Conservation (phyloP, 306 rosid genomes). For the Styphnolobium japonicum region DNA sequence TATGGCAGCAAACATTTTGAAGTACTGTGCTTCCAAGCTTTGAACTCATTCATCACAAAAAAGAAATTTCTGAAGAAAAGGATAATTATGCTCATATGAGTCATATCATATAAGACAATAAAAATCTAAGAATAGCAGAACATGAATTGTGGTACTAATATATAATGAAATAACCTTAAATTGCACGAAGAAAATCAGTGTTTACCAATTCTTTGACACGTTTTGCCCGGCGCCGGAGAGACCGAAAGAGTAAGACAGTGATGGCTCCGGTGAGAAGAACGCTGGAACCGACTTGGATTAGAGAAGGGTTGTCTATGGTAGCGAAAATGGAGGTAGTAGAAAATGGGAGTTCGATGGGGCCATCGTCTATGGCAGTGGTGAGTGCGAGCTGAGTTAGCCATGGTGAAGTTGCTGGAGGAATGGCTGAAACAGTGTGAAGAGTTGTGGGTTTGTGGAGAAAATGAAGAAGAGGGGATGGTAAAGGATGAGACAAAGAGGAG, state of each 20-base stretch:
- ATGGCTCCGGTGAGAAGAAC: constrained; percentile 64
- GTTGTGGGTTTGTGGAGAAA: constrained; percentile 29
- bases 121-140: background rate
- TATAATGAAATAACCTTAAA: background rate
- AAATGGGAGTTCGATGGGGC: constrained; percentile 45
- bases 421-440: constrained; percentile 30
- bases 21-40: no score
- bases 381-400: constrained; percentile 41
- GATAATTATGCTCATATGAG: background rate
- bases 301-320: constrained; percentile 50
- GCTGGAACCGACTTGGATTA: constrained; percentile 54
- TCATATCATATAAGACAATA: background rate
- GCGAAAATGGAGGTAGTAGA: constrained; percentile 38
- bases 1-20: no score
- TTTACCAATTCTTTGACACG: constrained; percentile 69
- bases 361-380: constrained; percentile 30
- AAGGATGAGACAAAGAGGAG: background rate
- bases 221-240: constrained; percentile 59
- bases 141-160: no score
- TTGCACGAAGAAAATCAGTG: background rate
- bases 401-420: constrained; percentile 23
- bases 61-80: background rate
- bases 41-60: background rate
- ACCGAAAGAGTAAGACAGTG: constrained; percentile 58
- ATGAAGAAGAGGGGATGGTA: constrained; percentile 8